Conservation (phyloP, 257 asterid genomes). For the Lithospermum erythrorhizon region DNA sequence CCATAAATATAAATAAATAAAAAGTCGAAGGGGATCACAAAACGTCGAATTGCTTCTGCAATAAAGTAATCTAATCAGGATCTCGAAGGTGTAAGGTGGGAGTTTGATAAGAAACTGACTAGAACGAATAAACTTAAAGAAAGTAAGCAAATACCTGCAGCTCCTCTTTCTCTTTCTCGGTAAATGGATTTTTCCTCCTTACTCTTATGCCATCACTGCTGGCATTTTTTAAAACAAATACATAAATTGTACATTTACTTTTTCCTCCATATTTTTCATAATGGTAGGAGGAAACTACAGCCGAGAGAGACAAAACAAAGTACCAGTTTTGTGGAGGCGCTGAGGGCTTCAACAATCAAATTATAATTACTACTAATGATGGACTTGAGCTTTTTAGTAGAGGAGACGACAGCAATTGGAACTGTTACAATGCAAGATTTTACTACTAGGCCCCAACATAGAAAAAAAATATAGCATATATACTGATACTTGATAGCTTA, state of each 20-base stretch:
- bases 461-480: too few species aligned
- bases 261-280: background rate
- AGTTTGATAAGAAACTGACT: background rate
- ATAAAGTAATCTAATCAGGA: too few species aligned
- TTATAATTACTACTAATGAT: constrained; percentile 46
- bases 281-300: background rate
- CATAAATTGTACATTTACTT: background rate
- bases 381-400: constrained; percentile 86
- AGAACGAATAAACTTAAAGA: background rate
- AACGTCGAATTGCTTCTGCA: background rate
- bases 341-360: constrained; percentile 73
- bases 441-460: background rate
- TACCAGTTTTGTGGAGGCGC: constrained; percentile 73
- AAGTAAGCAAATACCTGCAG: constrained; percentile 42
- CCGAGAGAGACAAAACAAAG: constrained; percentile 3
- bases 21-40: background rate
- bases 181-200: constrained; percentile 52
- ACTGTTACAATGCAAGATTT: constrained; percentile 30
- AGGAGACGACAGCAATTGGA: constrained; percentile 61
- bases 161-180: constrained; percentile 83
- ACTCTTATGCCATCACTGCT: constrained; percentile 91
- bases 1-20: background rate
- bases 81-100: background rate
- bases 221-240: constrained; percentile 31
- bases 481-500: constrained; percentile 14